These are phyloP conservation scores for Wallemia mellicola DNA, from an alignment of 1,284 basidiomycete species.

Conservation along the genomic window DNA sequence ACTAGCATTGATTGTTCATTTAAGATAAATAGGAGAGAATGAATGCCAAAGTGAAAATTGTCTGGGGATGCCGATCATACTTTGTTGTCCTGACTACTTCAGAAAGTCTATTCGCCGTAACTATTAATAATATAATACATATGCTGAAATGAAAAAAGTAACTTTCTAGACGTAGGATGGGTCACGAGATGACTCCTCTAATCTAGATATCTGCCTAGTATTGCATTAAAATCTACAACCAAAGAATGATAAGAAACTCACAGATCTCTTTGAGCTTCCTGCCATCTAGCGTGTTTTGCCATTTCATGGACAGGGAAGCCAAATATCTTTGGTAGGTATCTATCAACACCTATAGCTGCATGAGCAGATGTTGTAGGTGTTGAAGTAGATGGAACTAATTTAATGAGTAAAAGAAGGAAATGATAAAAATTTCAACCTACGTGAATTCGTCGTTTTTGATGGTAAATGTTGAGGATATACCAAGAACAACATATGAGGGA, in stretches of 20 bases:
- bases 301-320: constrained; percentile 79
- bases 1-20: no score
- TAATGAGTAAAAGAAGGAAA: no score
- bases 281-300: constrained; percentile 75
- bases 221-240: no score
- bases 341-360: constrained; percentile 56
- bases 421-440: no score
- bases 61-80: no score
- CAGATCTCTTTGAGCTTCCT: constrained; percentile 47
- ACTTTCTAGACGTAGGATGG: not conserved
- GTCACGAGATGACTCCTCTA: not conserved
- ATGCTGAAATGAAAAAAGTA: not conserved
- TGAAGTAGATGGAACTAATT: constrained; percentile 26
- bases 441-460: constrained; percentile 32
- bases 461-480: constrained; percentile 75
- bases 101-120: no score
- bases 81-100: no score
- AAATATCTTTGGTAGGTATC: constrained; percentile 69
- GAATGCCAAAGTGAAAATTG: no score
- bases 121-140: not conserved
- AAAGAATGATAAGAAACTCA: no score
- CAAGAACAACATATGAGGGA: constrained; percentile 81
- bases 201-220: constrained; percentile 3
- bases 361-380: constrained; percentile 37
- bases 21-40: no score